These are phyloP conservation scores for Curvularia sp. DNA, from an alignment of 2,329 filamentous ascomycete genomes.

Conservation along the genomic window DNA sequence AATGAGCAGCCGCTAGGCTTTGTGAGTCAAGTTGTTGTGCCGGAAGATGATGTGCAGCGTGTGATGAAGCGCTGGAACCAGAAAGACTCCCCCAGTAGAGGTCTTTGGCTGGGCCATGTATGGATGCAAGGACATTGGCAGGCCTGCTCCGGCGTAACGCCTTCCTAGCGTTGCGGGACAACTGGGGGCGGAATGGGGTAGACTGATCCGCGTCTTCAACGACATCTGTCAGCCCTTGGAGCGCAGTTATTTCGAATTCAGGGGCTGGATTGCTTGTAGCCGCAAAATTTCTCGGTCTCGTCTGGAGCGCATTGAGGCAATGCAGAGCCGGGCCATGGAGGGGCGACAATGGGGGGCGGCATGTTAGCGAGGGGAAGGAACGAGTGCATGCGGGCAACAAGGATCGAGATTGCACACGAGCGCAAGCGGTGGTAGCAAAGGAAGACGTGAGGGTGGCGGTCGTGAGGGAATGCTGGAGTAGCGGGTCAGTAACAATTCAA, in stretches of 20 bases:
- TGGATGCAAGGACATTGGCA: constrained; percentile 29
- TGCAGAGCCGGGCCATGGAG: neutral
- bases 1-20: neutral
- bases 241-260: neutral
- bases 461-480: constrained; percentile 6
- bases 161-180: constrained; percentile 26
- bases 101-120: constrained; percentile 22
- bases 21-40: neutral
- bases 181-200: constrained; percentile 18
- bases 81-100: constrained; percentile 26
- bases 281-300: constrained; percentile 5
- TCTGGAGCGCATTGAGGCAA: constrained; percentile 14
- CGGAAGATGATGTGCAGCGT: constrained; percentile 7
- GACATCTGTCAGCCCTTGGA: neutral
- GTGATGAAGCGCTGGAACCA: constrained; percentile 26
- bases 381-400: constrained; percentile 1
- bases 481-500: neutral
- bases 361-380: neutral
- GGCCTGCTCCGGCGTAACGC: constrained; percentile 31
- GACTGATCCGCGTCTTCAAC: neutral
- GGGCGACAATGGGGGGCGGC: neutral
- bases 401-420: neutral
- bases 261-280: neutral
- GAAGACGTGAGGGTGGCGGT: neutral
- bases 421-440: neutral